Percentiles rank a stretch among this genome's conserved stretches.
These are phyloP conservation scores for Crinitomyces ghanaensis DNA, from an alignment of 805 yeast species.

Conservation along the genomic window DNA sequence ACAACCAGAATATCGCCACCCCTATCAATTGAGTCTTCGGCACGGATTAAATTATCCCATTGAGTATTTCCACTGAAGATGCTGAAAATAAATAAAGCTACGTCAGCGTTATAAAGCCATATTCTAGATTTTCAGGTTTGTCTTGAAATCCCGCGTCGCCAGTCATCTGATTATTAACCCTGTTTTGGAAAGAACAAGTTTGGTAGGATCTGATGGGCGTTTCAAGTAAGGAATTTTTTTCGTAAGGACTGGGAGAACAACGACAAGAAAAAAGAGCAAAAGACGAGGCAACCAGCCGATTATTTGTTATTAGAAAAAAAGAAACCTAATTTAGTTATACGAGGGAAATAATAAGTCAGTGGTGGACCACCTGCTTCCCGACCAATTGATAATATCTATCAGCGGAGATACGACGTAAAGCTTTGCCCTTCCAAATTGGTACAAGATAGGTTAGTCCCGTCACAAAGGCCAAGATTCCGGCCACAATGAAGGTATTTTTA, in stretches of 20 bases:
- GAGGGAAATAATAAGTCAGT: constrained; percentile 1
- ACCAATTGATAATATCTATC: constrained; percentile 20
- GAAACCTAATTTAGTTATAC: constrained; percentile 1
- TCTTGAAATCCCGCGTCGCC: neutral
- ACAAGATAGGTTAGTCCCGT: constrained; percentile 35
- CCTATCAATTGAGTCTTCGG: constrained; percentile 89
- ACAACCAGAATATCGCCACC: constrained; percentile 72
- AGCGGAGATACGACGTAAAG: constrained; percentile 19
- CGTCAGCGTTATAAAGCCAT: constrained; percentile 79
- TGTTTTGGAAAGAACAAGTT: constrained; percentile 8
- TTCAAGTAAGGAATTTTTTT: constrained; percentile 6
- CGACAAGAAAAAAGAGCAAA: neutral
- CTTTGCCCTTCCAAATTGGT: constrained; percentile 31
- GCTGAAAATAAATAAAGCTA: constrained; percentile 77
- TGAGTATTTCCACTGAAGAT: constrained; percentile 66
- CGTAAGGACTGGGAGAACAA: constrained; percentile 5
- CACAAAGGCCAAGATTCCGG: constrained; percentile 41
- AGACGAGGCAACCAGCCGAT: neutral
- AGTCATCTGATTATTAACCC: constrained; percentile 1
- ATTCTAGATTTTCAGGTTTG: constrained; percentile 54
- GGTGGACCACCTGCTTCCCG: constrained; percentile 11
- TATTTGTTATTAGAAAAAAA: too few species aligned
- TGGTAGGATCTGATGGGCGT: constrained; percentile 11
- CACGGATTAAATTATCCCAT: constrained; percentile 87
- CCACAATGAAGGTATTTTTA: constrained; percentile 45